Evolutionary conservation across 2,329 filamentous ascomycete genomes (phyloP).

Genomic region (Aspergillus sergii): DNA sequence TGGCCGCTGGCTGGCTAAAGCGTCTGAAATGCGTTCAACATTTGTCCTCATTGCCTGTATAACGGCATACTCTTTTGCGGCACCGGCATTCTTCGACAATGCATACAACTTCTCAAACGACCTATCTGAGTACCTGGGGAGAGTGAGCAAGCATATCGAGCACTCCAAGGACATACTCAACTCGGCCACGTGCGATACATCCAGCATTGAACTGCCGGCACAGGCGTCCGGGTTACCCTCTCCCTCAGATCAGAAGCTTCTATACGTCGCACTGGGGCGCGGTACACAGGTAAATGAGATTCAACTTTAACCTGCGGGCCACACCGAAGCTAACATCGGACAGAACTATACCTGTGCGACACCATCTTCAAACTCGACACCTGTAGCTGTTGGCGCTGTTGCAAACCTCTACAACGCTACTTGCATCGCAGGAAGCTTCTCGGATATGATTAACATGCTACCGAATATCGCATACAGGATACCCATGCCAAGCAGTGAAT

Average conservation of each 20-base stretch:
- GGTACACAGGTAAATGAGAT: slow-evolving; percentile 62
- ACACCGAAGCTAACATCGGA: slow-evolving; percentile 15
- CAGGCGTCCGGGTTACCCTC: slow-evolving; percentile 63
- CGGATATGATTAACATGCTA: slow-evolving; percentile 66
- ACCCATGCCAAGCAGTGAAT: slow-evolving; percentile 50
- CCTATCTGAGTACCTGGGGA: slow-evolving; percentile 42
- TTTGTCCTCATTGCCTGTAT: slow-evolving; percentile 33
- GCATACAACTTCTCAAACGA: slow-evolving; percentile 44
- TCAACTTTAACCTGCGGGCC: not conserved
- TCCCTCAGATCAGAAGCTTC: slow-evolving; percentile 63
- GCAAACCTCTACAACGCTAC: slow-evolving; percentile 87
- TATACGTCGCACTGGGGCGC: slow-evolving; percentile 81
- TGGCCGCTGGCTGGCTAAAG: slow-evolving; percentile 5
- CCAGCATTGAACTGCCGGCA: slow-evolving; percentile 41
- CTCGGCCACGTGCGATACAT: slow-evolving; percentile 35
- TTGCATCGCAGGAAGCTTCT: slow-evolving; percentile 72
- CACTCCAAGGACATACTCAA: slow-evolving; percentile 22
- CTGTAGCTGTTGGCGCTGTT: slow-evolving; percentile 70
- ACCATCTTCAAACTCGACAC: slow-evolving; percentile 60
- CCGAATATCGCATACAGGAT: slow-evolving; percentile 71
- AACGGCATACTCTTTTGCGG: slow-evolving; percentile 36
- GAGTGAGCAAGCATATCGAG: slow-evolving; percentile 43
- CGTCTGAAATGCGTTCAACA: slow-evolving; percentile 24
- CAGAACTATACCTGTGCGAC: slow-evolving; percentile 90
- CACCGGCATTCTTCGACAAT: slow-evolving; percentile 36